Conservation (phyloP, 1,284 basidiomycete genomes). For the Ganoderma leucocontextum region DNA sequence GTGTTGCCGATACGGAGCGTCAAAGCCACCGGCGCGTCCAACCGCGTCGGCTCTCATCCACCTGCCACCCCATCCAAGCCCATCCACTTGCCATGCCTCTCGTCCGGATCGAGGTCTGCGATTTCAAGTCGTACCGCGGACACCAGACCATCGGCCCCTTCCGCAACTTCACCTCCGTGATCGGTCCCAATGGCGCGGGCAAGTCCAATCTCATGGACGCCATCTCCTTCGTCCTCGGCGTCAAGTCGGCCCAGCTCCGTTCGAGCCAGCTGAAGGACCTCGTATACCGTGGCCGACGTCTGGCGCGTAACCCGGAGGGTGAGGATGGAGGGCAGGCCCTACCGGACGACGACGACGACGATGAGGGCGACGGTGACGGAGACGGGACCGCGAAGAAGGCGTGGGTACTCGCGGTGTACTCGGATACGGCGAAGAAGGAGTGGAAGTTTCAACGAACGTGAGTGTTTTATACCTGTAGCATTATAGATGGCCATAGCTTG, state of each 20-base stretch:
- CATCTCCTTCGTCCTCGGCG: conserved; percentile 98
- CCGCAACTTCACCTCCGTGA: conserved; percentile 92
- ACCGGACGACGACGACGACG: conserved; percentile 55
- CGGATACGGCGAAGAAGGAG: conserved; percentile 80
- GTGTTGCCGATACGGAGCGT: too few species aligned
- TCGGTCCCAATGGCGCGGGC: conserved; percentile 98
- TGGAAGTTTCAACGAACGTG: conserved; percentile 93
- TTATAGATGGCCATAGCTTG: neutral
- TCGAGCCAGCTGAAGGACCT: conserved; percentile 95
- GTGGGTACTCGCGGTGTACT: conserved; percentile 93
- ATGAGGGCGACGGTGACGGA: conserved; percentile 60
- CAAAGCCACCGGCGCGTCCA: too few species aligned
- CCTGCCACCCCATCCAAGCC: too few species aligned
- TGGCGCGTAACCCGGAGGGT: conserved; percentile 64
- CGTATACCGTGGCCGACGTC: conserved; percentile 89
- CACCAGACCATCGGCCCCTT: conserved; percentile 92
- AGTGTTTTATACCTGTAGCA: conserved; percentile 43
- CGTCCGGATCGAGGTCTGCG: conserved; percentile 83
- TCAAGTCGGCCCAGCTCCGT: conserved; percentile 92
- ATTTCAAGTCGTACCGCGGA: conserved; percentile 95
- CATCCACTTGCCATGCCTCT: conserved; percentile 64
- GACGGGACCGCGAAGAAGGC: conserved; percentile 91
- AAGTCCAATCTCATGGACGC: conserved; percentile 99
- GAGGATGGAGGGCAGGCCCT: conserved; percentile 57
- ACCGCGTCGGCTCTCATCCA: too few species aligned